Evolutionary conservation across 306 rosid species (phyloP), one percentile per base, ranked within the genome.

Genomic region (Sindora glabra): DNA sequence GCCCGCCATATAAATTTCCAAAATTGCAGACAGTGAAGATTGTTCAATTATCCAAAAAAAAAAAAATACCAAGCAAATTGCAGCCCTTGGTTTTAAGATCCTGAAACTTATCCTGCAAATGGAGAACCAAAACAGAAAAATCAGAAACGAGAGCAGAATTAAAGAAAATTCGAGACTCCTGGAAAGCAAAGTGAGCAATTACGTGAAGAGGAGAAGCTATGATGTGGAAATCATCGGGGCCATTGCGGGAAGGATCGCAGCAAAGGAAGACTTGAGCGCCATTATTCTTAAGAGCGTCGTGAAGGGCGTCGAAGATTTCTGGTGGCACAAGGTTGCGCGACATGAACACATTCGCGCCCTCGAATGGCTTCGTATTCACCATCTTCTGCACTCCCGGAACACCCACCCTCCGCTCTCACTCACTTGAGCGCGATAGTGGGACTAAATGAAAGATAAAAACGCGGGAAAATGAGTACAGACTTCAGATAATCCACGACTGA

Each of bases 271-370:
- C 66, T 23, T 72, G 62, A 4, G 98, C 94, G 46, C 95, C 96
- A 42, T 83, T 86, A 34, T 63, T 75, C 79, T 92, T 92, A 40
- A 92, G 86, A 13, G 94, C 88, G 62, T 91, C 96, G 67, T 85
- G 91, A 27, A 91, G 87, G 0, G 89, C 67, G 64, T 83, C 96
- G 83, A 88, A 92, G 29, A 88, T 65, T 79, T 88, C 95, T 0
- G 94, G 98, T 14, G 95, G 86, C 57, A 92, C 98, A 0, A 88
- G 85, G 73, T 86, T 92, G 34, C 96, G 82, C 38, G 98, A 92
- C 83, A 92, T 79, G 81, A 88, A 92, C 21, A 92, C 90, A 7
- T 74, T 81, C 10, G 86, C 74, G 33, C 95, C 96, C 14, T 69
- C 69, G 77, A 92, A 88, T 40, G 88, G n/a, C 68, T 82, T 83